Base-by-base conservation (phyloP, 176 grass and related monocot genomes). In the Urochloa ruziziensis region DNA sequence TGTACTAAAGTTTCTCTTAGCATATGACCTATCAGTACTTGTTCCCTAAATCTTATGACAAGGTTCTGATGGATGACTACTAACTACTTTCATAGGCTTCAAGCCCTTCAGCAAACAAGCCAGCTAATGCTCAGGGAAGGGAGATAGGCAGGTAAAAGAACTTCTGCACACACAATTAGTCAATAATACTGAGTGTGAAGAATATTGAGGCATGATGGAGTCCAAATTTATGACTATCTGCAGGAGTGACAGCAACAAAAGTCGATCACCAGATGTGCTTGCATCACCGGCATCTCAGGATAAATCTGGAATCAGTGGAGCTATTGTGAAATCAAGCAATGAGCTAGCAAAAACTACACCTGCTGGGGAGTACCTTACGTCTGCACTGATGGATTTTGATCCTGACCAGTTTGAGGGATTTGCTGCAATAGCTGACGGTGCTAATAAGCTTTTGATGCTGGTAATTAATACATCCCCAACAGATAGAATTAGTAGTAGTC, bases 371-470 rank as follows among this genome's bases (percentile, higher is more conserved):
- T 98, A 98, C 73, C 85, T 98, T 80, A 98, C 96, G 19, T 87
- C 96, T 59, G 96, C 96, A 66, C 85, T 98, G 69, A 88, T 88
- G 57, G 96, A 98, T 78, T 98, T 98, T 81, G 96, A 98, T 83
- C 93, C 96, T 54, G 90, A 95, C 53, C 96, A 98, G 58, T 88
- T 95, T 73, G 96, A 98, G 76, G 90, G 93, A 82, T 91, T 93
- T 89, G 96, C 96, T 82, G 93, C 96, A 82, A 83, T 98, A 82
- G 88, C 96, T 87, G 96, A 98, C 82, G 93, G 96, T 87, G 93
- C 96, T 87, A 98, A 98, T 85, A 98, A 98, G 85, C 96, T 98
- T 90, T 91, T 98, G 62, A 98, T 98, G 96, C 91, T 98, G 93
- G 96, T 98, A 73, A 81, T 62, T 84, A 73, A 39, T 82, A 40